These are phyloP conservation scores for Farysia itapuensis DNA, from an alignment of 1,284 basidiomycete genomes.

Conservation along the genomic window DNA sequence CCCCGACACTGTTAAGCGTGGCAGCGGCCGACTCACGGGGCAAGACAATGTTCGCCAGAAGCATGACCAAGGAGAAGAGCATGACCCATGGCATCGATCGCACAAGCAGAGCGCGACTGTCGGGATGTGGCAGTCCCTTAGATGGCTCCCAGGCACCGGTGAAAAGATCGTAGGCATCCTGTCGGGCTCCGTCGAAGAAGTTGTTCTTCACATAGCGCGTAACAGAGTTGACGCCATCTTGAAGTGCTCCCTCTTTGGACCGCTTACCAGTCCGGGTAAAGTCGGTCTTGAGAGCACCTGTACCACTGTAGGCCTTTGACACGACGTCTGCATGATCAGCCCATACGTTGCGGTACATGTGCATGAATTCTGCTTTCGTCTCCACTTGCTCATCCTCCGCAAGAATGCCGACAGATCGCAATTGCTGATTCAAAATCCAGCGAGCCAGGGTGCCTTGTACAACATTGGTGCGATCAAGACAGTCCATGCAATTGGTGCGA, in stretches of 20 bases:
- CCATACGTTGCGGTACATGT: slow-evolving; percentile 93
- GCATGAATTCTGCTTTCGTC: slow-evolving; percentile 61
- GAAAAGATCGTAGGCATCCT: slow-evolving; percentile 73
- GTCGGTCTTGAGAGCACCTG: slow-evolving; percentile 94
- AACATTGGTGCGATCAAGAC: slow-evolving; percentile 87
- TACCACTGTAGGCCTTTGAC: slow-evolving; percentile 88
- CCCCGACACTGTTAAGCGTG: slow-evolving; percentile 7
- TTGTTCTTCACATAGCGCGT: slow-evolving; percentile 94
- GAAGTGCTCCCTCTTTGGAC: slow-evolving; percentile 74
- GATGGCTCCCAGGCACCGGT: slow-evolving; percentile 79
- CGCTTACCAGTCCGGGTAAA: slow-evolving; percentile 88
- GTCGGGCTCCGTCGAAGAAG: slow-evolving; percentile 90
- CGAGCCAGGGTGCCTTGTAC: slow-evolving; percentile 67
- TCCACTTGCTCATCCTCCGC: slow-evolving; percentile 45
- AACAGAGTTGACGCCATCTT: slow-evolving; percentile 84
- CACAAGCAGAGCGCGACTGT: slow-evolving; percentile 76
- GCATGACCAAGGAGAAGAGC: slow-evolving; percentile 74
- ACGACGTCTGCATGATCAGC: slow-evolving; percentile 94
- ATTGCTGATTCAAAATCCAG: slow-evolving; percentile 68
- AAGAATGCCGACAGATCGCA: slow-evolving; percentile 64
- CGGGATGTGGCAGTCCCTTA: slow-evolving; percentile 71
- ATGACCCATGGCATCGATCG: slow-evolving; percentile 82
- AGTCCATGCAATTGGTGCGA: slow-evolving; percentile 75
- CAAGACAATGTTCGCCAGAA: slow-evolving; percentile 62
- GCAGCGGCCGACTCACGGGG: slow-evolving; percentile 27